A percentile compares a stretch with the other conserved stretches of the same genome.
Evolutionary conservation across 2,329 filamentous ascomycete genomes (phyloP).

Genomic region (Trichoderma sp.): DNA sequence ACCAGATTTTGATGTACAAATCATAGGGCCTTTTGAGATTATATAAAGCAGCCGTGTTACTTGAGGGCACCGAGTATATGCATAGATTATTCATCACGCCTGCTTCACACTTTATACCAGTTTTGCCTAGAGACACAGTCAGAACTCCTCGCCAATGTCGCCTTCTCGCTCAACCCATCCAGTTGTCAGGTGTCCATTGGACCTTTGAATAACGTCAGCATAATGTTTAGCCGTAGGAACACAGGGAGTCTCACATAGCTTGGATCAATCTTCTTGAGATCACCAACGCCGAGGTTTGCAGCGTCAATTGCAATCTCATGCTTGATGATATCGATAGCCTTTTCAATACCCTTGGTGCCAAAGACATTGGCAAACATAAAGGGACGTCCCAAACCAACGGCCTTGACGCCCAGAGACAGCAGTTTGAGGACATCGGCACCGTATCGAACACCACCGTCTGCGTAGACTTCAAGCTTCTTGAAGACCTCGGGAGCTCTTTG

Average conservation of each 20-base stretch:
- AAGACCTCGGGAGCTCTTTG: constrained; percentile 45
- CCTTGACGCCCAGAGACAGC: constrained; percentile 48
- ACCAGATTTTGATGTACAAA: too few species aligned
- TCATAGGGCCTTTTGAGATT: too few species aligned
- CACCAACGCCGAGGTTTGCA: constrained; percentile 47
- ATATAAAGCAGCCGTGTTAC: too few species aligned
- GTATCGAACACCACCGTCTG: constrained; percentile 49
- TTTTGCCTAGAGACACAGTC: neutral
- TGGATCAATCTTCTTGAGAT: constrained; percentile 42
- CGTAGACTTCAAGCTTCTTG: constrained; percentile 44
- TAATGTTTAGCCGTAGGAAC: neutral
- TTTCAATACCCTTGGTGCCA: constrained; percentile 52
- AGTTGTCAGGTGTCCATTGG: constrained; percentile 2
- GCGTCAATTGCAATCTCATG: constrained; percentile 52
- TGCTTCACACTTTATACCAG: neutral
- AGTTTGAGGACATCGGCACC: constrained; percentile 49
- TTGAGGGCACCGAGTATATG: neutral
- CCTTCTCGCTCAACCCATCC: neutral
- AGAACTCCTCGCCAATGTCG: neutral
- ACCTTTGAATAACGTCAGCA: neutral
- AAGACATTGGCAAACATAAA: constrained; percentile 58
- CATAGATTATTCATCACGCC: neutral
- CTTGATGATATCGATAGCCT: constrained; percentile 50
- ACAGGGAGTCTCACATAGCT: neutral
- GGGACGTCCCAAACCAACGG: constrained; percentile 52